Percentiles rank a stretch among this genome's conserved stretches.
Evolutionary conservation across 352 stramenopile genomes (phyloP).

Genomic region (Halophytophthora batemanensis): DNA sequence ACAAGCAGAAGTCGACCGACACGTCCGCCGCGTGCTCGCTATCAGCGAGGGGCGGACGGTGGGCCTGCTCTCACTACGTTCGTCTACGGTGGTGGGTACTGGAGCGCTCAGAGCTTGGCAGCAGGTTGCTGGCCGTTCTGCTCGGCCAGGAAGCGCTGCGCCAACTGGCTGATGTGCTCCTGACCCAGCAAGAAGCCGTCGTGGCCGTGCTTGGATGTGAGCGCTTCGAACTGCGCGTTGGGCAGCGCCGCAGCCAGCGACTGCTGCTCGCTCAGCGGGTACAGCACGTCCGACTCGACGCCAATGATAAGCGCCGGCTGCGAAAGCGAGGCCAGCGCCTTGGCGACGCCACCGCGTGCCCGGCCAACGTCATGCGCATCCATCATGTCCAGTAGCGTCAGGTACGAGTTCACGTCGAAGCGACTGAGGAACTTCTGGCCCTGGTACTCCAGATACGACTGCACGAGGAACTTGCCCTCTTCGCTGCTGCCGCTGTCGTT

Average conservation of each 20-base stretch:
- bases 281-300: slow-evolving; percentile 94
- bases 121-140: not conserved
- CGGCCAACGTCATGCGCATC: slow-evolving; percentile 94
- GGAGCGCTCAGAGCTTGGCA: too few relatives aligned
- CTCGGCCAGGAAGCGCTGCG: slow-evolving; percentile 56
- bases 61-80: too few relatives aligned
- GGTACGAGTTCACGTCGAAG: slow-evolving; percentile 95
- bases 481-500: slow-evolving; percentile 22
- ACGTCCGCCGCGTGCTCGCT: too few relatives aligned
- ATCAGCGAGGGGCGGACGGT: too few relatives aligned
- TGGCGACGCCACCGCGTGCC: slow-evolving; percentile 72
- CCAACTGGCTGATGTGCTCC: slow-evolving; percentile 84
- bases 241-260: slow-evolving; percentile 82
- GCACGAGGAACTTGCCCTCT: slow-evolving; percentile 60
- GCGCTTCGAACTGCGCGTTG: slow-evolving; percentile 81
- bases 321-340: slow-evolving; percentile 47
- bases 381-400: slow-evolving; percentile 95
- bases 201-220: slow-evolving; percentile 92
- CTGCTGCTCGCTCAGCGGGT: slow-evolving; percentile 92
- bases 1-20: too few relatives aligned
- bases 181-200: slow-evolving; percentile 97
- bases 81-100: too few relatives aligned
- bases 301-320: slow-evolving; percentile 91
- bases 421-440: slow-evolving; percentile 94
- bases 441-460: slow-evolving; percentile 90